These are phyloP conservation scores for Paramecium tetraurelia DNA, from an alignment of 73 alveolate genomes.

Conservation along the genomic window DNA sequence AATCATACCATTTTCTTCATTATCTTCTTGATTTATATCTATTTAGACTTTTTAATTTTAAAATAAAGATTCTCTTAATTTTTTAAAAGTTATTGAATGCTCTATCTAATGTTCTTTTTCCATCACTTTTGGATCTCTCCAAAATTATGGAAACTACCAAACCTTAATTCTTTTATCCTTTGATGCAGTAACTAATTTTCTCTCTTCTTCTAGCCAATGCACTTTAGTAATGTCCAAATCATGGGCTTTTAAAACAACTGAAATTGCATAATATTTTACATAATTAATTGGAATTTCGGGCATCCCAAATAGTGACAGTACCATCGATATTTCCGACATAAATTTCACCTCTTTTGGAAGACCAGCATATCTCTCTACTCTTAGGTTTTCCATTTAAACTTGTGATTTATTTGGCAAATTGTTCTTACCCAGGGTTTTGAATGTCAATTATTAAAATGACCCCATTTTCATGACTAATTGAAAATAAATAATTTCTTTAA, in stretches of 20 bases:
- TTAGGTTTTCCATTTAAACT: slow-evolving; percentile 35
- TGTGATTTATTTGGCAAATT: slow-evolving; percentile 42
- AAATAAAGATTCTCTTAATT: neutral
- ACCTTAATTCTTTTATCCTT: slow-evolving; percentile 54
- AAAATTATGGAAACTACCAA: slow-evolving; percentile 17
- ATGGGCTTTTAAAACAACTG: slow-evolving; percentile 62
- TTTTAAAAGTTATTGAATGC: neutral
- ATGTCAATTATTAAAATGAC: slow-evolving; percentile 5
- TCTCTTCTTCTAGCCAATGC: slow-evolving; percentile 55
- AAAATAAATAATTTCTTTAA: slow-evolving; percentile 22
- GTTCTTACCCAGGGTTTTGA: slow-evolving; percentile 57
- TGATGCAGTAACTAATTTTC: slow-evolving; percentile 36
- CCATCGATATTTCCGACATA: slow-evolving; percentile 59
- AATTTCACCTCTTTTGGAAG: slow-evolving; percentile 53
- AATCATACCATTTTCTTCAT: slow-evolving; percentile 8
- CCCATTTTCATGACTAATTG: slow-evolving; percentile 57
- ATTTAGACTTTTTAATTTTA: neutral
- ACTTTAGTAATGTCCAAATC: slow-evolving; percentile 53
- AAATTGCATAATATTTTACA: neutral
- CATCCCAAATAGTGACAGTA: slow-evolving; percentile 63
- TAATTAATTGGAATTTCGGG: slow-evolving; percentile 18
- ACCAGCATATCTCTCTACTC: slow-evolving; percentile 53
- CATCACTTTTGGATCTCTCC: slow-evolving; percentile 56
- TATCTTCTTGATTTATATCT: neutral
- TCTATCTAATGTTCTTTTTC: slow-evolving; percentile 25